phyloP scores from a whole-genome alignment of 108 stramenopile genomes.

The Pseudonitzschia multiseries region DNA sequence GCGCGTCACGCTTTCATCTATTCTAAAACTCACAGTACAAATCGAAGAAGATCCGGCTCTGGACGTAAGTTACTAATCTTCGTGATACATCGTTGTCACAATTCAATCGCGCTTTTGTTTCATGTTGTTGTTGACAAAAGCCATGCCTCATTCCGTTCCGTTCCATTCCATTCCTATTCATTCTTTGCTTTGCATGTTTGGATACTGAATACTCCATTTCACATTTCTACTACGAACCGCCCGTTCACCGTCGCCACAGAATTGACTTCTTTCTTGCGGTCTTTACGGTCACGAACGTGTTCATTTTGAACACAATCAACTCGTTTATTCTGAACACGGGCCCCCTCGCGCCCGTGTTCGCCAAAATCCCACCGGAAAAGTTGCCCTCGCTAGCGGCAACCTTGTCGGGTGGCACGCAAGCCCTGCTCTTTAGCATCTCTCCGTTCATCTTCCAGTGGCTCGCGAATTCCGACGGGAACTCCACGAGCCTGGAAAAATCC shows the following conservation, averaged over 20 bases:
- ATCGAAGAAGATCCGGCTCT: slow-evolving; percentile 5
- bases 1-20: not conserved
- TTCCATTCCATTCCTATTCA: not conserved
- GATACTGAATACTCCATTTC: not conserved
- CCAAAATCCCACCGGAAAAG: too few relatives aligned
- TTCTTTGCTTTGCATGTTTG: not conserved
- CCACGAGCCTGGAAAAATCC: slow-evolving; percentile 52
- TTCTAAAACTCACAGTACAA: not conserved
- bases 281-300: not conserved
- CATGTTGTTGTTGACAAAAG: too few relatives aligned
- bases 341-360: too few relatives aligned
- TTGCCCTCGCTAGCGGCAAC: not conserved
- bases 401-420: not conserved
- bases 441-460: slow-evolving; percentile 21
- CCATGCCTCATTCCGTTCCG: not conserved
- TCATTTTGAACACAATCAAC: not conserved
- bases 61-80: too few relatives aligned
- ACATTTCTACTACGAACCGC: not conserved
- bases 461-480: slow-evolving; percentile 70
- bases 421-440: not conserved
- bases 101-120: too few relatives aligned
- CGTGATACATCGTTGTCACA: too few relatives aligned
- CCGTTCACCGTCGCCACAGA: not conserved
- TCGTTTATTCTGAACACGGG: too few relatives aligned
- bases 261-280: not conserved